Base-by-base conservation (phyloP, 2,329 filamentous ascomycete species). In the Leptographium flavum region DNA sequence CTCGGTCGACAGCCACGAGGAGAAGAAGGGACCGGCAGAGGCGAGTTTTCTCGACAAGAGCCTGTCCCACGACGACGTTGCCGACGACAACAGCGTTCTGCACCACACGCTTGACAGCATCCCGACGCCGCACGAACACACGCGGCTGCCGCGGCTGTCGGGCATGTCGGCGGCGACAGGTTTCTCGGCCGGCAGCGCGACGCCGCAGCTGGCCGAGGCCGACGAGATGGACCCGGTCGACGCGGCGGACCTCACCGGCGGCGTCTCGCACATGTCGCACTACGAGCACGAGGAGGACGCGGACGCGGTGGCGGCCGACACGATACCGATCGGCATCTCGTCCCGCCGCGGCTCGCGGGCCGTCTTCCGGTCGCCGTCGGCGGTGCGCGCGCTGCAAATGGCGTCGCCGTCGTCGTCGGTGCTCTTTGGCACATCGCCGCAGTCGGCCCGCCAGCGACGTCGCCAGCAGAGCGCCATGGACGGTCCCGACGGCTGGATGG, bases 301-400 rank as follows among this genome's bases (percentile, higher is more conserved):
- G 8, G 27, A 28, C 8, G 27, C 27, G 13, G 27, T n/a, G n/a
- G n/a, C n/a, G n/a, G n/a, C n/a, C n/a, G 27, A 28, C 61, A 66
- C 13, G 64, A 68, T 1, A 62, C 70, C n/a, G 58, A 67, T n/a
- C n/a, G 27, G n/a, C 11, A 5, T 19, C 2, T 73, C 72, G n/a
- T 65, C 71, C 1, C 31, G 39, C 21, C 73, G 79, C 44, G 69
- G 70, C 8, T 74, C 73, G 8, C 72, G 81, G 3, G 74, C 78
- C 5, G 71, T 75, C 1, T 86, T 87, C 57, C 71, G 81, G 40
- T 81, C 81, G 13, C 75, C 81, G 0, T 81, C 80, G 2, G 79
- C 77, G 13, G 74, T 85, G 8, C 76, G 77, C 42, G 78, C 79
- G 1, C 70, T 85, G 62, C 82, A 86, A 52, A 82, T 86, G 77